Percentiles rank a stretch among this genome's conserved stretches.
Conservation (phyloP, 768 basidiomycete genomes). For the Trametes gibbosa region DNA sequence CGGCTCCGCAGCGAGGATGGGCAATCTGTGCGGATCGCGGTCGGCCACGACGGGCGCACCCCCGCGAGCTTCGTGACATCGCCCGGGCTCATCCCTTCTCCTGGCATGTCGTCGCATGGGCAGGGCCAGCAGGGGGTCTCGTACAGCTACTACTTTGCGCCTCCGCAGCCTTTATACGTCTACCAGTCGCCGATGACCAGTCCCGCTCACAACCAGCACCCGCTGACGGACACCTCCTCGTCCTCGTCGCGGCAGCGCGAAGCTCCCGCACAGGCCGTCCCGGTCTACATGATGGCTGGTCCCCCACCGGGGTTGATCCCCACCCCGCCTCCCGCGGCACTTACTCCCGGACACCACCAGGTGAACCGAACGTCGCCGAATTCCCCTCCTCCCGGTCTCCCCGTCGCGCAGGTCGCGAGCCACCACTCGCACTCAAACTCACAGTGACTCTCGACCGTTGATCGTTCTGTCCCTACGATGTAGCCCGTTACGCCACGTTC, state of each 20-base stretch:
- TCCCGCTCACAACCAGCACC: background rate
- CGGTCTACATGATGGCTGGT: conserved; percentile 23
- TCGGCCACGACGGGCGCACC: conserved; percentile 7
- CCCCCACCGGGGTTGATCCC: conserved; percentile 20
- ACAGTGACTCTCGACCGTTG: background rate
- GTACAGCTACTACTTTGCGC: conserved; percentile 23
- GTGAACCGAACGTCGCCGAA: conserved; percentile 3
- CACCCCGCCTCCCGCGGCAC: conserved; percentile 5
- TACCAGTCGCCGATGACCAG: conserved; percentile 18
- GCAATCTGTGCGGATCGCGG: background rate
- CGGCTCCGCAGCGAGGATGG: conserved; percentile 4
- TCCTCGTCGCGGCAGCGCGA: background rate
- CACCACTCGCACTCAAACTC: background rate
- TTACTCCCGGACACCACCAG: background rate
- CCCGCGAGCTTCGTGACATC: conserved; percentile 19
- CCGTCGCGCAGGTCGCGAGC: background rate
- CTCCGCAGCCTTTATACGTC: conserved; percentile 23
- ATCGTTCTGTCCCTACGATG: background rate
- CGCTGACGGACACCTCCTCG: background rate
- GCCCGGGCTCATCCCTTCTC: conserved; percentile 16
- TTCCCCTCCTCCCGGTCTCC: background rate
- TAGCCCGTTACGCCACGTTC: background rate
- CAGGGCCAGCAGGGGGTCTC: conserved; percentile 23
- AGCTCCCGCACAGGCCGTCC: conserved; percentile 15
- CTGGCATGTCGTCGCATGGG: conserved; percentile 23